A percentile compares a stretch with the other conserved stretches of the same genome.
These are phyloP conservation scores for Ramaria sp. DNA, from an alignment of 768 basidiomycete genomes.

Conservation along the genomic window DNA sequence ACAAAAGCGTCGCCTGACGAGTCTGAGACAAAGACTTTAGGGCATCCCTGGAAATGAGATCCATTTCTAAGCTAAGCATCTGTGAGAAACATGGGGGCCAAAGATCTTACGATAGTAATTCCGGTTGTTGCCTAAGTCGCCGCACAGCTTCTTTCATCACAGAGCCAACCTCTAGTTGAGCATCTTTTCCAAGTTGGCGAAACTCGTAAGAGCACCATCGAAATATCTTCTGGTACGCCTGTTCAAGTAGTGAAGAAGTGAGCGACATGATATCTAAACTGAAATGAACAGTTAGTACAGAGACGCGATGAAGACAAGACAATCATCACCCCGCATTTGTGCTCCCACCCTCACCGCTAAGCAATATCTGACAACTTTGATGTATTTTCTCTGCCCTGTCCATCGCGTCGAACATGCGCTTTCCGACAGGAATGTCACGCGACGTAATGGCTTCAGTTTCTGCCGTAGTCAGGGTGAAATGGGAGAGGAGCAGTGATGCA, in stretches of 20 bases:
- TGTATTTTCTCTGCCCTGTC: slow-evolving; percentile 78
- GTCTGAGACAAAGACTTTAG: slow-evolving; percentile 68
- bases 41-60: slow-evolving; percentile 43
- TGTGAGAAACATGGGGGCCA: background rate
- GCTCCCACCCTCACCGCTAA: slow-evolving; percentile 75
- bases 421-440: slow-evolving; percentile 64
- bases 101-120: slow-evolving; percentile 53
- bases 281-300: background rate
- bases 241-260: slow-evolving; percentile 74
- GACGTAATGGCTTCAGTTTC: slow-evolving; percentile 71
- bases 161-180: slow-evolving; percentile 55
- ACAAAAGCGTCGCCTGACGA: slow-evolving; percentile 69
- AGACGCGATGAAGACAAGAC: background rate
- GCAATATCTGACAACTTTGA: slow-evolving; percentile 73
- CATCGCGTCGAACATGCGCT: slow-evolving; percentile 74
- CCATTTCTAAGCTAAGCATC: background rate
- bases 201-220: slow-evolving; percentile 84
- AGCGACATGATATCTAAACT: slow-evolving; percentile 85
- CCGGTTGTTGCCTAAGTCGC: slow-evolving; percentile 66
- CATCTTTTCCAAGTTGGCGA: slow-evolving; percentile 62
- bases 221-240: slow-evolving; percentile 81
- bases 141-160: slow-evolving; percentile 62
- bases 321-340: slow-evolving; percentile 57
- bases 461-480: slow-evolving; percentile 71
- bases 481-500: slow-evolving; percentile 65